These are phyloP conservation scores for Auriscalpium vulgare DNA, from an alignment of 768 basidiomycete species.

Conservation along the genomic window DNA sequence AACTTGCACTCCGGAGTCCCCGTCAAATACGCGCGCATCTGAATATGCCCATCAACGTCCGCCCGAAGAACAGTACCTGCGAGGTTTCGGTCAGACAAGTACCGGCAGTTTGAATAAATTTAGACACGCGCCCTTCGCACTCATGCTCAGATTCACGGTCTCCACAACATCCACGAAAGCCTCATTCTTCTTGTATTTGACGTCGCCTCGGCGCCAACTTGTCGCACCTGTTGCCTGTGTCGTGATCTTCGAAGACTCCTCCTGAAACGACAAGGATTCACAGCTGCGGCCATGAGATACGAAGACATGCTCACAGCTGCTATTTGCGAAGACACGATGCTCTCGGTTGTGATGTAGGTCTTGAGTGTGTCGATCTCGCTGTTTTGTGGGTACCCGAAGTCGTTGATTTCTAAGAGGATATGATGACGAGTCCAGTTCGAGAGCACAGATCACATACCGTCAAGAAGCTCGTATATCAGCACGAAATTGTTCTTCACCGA, in stretches of 20 bases:
- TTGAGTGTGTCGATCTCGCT: conserved; percentile 98
- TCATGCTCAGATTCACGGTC: conserved; percentile 94
- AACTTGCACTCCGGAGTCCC: conserved; percentile 99
- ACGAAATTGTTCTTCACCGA: conserved; percentile 99
- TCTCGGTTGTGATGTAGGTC: conserved; percentile 96
- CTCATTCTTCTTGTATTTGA: conserved; percentile 99
- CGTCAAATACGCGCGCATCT: conserved; percentile 95
- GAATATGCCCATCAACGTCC: conserved; percentile 95
- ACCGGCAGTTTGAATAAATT: neutral
- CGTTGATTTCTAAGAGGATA: conserved; percentile 70
- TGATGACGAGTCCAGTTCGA: neutral
- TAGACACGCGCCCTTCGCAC: conserved; percentile 70
- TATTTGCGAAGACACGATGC: conserved; percentile 79
- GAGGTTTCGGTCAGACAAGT: neutral
- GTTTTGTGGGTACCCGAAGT: conserved; percentile 99
- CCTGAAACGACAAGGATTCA: conserved; percentile 38
- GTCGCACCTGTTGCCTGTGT: conserved; percentile 95
- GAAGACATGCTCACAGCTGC: conserved; percentile 53
- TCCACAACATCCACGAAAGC: conserved; percentile 99
- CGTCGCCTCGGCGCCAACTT: conserved; percentile 91
- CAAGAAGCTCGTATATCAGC: conserved; percentile 94
- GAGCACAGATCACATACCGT: conserved; percentile 50
- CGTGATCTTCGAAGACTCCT: conserved; percentile 96
- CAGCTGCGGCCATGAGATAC: neutral
- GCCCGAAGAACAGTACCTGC: conserved; percentile 85